Evolutionary conservation across 2,329 filamentous ascomycete genomes (phyloP), one percentile per base, ranked within the genome.

Genomic region (Sporothrix phasma): DNA sequence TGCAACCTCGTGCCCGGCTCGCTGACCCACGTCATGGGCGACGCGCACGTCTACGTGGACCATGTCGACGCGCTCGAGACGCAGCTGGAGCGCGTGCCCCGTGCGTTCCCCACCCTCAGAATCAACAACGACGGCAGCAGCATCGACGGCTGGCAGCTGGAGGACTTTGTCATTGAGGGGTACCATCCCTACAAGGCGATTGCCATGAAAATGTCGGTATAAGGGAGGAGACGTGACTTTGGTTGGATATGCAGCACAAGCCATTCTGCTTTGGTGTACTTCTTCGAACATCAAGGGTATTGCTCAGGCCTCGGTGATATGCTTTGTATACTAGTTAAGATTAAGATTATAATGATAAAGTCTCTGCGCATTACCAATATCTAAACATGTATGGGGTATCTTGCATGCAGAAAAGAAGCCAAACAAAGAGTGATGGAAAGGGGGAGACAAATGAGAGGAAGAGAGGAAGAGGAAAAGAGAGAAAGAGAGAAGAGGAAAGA

Each of bases 171-270:
- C 65, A 84, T 99, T 5, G 81, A 89, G 71, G 92, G 88, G 0
- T 99, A 99, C 74, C 84, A 92, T 59, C 93, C 94, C 64, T 91
- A 97, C 75, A 93, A 92, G 78, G 83, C 83, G 5, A 96, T 99
- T 77, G 84, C 89, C 51, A 99, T 99, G 94, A 97, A 97, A 79
- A 99, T 99, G 94, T 95, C 90, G 72, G 93, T 97, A 65, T 92
- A 58, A 19, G 53, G 15, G 8, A 17, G 45, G 29, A 2, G 31
- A 24, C 26, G 17, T 29, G 5, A 1, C 43, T 46, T 54, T 45
- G 46, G 1, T n/a, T 24, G 8, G 26, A 31, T 22, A 60, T 41
- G 29, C 41, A 60, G 56, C 56, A 45, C 56, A 19, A 46, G 56
- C 56, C 22, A 34, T 15, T 19, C n/a, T 19, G n/a, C 1, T 24